Evolutionary conservation across 2,329 filamentous ascomycete species (phyloP).

Genomic region (Didymella arachidicola): DNA sequence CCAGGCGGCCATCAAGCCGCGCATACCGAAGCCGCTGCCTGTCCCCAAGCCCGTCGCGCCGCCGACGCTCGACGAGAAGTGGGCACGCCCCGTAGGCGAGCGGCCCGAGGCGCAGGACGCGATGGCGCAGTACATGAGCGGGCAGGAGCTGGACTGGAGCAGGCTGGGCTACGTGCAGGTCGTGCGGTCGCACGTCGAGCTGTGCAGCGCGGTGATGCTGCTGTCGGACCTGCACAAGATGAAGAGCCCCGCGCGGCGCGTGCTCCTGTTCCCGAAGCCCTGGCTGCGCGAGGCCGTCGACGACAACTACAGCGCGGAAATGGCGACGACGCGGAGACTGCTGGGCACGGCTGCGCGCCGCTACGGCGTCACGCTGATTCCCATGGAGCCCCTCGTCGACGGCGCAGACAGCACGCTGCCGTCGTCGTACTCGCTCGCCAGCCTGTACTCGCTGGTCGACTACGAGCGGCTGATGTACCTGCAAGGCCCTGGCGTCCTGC

Average conservation of each 20-base stretch:
- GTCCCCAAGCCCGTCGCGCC: conserved; percentile 43
- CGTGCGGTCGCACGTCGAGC: conserved; percentile 54
- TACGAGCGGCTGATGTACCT: conserved; percentile 57
- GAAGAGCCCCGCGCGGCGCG: conserved; percentile 55
- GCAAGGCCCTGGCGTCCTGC: conserved; percentile 55
- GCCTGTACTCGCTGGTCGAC: conserved; percentile 54
- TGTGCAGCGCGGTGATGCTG: conserved; percentile 61
- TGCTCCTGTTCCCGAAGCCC: conserved; percentile 56
- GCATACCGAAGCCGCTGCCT: conserved; percentile 53
- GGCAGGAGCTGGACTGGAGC: conserved; percentile 54
- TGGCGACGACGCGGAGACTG: conserved; percentile 55
- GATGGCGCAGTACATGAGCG: conserved; percentile 44
- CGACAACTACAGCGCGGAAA: conserved; percentile 51
- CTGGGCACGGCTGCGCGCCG: conserved; percentile 56
- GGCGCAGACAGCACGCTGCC: conserved; percentile 44
- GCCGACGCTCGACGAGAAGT: conserved; percentile 48
- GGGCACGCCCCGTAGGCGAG: conserved; percentile 44
- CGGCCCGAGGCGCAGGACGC: conserved; percentile 41
- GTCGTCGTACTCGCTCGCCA: conserved; percentile 56
- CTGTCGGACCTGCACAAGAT: conserved; percentile 56
- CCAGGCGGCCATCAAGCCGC: conserved; percentile 73
- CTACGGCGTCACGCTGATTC: conserved; percentile 56
- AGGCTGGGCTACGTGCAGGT: conserved; percentile 58
- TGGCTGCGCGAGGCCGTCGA: conserved; percentile 49
- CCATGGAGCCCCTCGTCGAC: conserved; percentile 52